Base-by-base conservation (phyloP, 306 rosid genomes). In the Benincasa hispida region DNA sequence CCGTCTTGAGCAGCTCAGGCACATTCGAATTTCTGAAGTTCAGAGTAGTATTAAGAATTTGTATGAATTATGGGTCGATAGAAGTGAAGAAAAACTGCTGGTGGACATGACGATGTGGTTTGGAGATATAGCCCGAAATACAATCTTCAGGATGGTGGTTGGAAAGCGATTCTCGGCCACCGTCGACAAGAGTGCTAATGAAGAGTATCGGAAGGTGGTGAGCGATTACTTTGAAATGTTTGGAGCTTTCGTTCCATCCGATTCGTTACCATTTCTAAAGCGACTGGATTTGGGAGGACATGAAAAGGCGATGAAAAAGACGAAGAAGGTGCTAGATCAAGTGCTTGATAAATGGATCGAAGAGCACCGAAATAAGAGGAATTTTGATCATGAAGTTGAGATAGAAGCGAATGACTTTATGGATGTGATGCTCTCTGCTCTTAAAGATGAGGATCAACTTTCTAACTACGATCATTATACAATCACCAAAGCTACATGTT, bases 61-160 rank as follows among this genome's bases (percentile, higher is more conserved):
- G 10, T 7, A 54, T n/a, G 35, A 35, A 60, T 3, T 74, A 82
- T 15, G 79, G 37, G 6, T 13, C 12, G 69, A 5, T 21, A 21
- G 56, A 61, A 58, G 86, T 73, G 21, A 62, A 63, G 82, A 75
- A 68, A 68, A 68, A 57, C 25, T 81, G 76, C 74, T 60, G 75
- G 25, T n/a, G 12, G 13, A 54, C 0, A 54, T 54, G 59, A n/a
- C 0, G 25, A 54, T 0, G 25, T 54, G 59, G 59, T 54, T 54
- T n/a, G 78, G 58, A 6, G 82, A 81, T 17, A 10, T 75, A 24
- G 39, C 70, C 2, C 6, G 30, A 45, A 84, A 81, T 34, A 45
- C 35, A 5, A 35, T 81, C 25, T 58, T 84, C 0, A 39, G 80
- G 25, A 81, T 81, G 63, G 63, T 81, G 9, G 62, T 79, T 0